These are phyloP conservation scores for Trichoderma semiorbis DNA, from an alignment of 2,329 filamentous ascomycete species.

Conservation along the genomic window DNA sequence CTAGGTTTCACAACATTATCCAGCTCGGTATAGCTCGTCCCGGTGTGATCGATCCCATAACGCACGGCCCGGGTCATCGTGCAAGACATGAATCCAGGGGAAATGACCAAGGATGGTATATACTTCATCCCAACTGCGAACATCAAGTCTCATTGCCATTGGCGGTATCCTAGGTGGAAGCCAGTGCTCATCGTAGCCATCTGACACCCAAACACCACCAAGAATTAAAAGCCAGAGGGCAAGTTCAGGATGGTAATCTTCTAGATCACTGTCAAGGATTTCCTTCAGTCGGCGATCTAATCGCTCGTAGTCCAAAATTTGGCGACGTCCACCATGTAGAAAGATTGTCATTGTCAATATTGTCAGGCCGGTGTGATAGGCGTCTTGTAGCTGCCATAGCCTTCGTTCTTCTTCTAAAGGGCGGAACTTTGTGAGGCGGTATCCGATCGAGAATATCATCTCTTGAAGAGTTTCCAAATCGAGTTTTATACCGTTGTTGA, in stretches of 20 bases:
- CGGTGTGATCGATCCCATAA: neutral
- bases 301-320: neutral
- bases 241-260: neutral
- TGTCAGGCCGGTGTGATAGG: neutral
- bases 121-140: neutral
- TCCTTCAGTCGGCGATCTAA: neutral
- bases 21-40: neutral
- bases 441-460: neutral
- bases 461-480: neutral
- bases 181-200: neutral
- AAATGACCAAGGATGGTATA: neutral
- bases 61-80: neutral
- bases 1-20: neutral
- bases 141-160: neutral
- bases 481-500: neutral
- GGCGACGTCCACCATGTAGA: neutral
- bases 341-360: neutral
- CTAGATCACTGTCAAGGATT: neutral
- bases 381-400: neutral
- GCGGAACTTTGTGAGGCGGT: neutral
- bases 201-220: neutral
- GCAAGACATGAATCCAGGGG: neutral
- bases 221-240: neutral
- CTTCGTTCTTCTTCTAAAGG: neutral
- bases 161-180: neutral